Evolutionary conservation across 192 early-diverging fungal species (phyloP), one percentile per base, ranked within the genome.

Genomic region (Haplosporangium gracile): DNA sequence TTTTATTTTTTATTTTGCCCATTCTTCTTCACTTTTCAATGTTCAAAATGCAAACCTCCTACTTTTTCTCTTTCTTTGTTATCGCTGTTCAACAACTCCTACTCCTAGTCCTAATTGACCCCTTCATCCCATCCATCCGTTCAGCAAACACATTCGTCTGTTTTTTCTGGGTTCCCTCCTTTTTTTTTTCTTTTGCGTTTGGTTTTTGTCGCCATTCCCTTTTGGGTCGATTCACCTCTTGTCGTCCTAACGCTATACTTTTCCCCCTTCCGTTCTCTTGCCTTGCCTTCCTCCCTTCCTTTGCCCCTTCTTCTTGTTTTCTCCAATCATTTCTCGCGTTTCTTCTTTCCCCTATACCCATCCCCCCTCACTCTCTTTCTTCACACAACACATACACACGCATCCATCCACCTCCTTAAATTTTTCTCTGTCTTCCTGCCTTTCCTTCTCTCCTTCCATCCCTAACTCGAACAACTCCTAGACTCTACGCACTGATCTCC

Each of bases 301-400:
- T 60, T 24, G 9, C 26, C 22, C 43, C 45, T 49, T 18, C 24
- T 22, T 15, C 39, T 45, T 60, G n/a, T 10, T 76, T 45, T 29
- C 4, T 70, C 65, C 38, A 55, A n/a, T 63, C 34, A 13, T 38
- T 65, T 65, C 60, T 65, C 60, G 60, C 60, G 60, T 32, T 65
- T 65, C 60, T 65, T 65, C 60, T 65, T 65, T 65, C 29, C 60
- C 60, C 60, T 65, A 65, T 65, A 34, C 32, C 75, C 22, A 20
- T 40, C 40, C 26, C 24, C 40, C 40, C 39, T 29, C n/a, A 18
- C 76, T n/a, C 18, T 70, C 39, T 69, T 63, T 60, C 51, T 55
- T 2, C 20, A 24, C 4, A 7, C 16, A 18, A 8, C 57, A 60
- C 40, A 43, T 5, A 43, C 42, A 43, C 42, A 10, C 42, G 5